phyloP scores from a whole-genome alignment of 2,329 filamentous ascomycete species.

The Aureobasidium sp. region DNA sequence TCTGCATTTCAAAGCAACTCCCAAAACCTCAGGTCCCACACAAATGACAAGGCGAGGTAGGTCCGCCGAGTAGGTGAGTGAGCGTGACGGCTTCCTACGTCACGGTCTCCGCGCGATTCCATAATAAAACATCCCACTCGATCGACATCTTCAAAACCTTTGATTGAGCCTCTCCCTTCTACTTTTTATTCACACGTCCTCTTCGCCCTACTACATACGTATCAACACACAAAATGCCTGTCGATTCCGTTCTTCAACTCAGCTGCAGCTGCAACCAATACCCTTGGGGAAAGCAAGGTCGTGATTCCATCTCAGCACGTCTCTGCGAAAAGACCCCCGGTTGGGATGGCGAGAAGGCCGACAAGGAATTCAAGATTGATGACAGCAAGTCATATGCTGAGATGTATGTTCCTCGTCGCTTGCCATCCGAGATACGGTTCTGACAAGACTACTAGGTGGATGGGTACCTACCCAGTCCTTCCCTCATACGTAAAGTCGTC shows the following conservation, averaged over 20 bases:
- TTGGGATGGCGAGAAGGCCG: slow-evolving; percentile 23
- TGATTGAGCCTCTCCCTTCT: not conserved
- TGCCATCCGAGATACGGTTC: not conserved
- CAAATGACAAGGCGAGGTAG: slow-evolving; percentile 1
- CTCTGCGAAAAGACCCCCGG: slow-evolving; percentile 59
- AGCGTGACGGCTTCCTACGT: not conserved
- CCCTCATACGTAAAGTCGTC: slow-evolving; percentile 48
- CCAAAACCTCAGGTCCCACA: not conserved
- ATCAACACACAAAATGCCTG: slow-evolving; percentile 31
- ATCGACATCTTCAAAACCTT: not conserved
- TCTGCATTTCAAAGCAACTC: not conserved
- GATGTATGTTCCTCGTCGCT: slow-evolving; percentile 30
- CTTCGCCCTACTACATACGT: not conserved
- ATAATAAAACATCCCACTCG: not conserved
- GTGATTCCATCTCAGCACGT: slow-evolving; percentile 55
- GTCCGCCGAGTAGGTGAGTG: slow-evolving; percentile 1
- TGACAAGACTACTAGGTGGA: slow-evolving; percentile 44
- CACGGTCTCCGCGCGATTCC: slow-evolving; percentile 8
- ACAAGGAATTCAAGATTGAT: slow-evolving; percentile 53
- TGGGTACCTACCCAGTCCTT: slow-evolving; percentile 66
- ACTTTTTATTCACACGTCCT: not conserved
- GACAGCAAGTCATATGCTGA: slow-evolving; percentile 57
- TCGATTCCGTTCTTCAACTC: slow-evolving; percentile 44
- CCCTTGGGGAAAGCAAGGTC: slow-evolving; percentile 62
- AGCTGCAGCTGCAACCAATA: slow-evolving; percentile 54